phyloP scores from a whole-genome alignment of 2,329 filamentous ascomycete genomes.

The Zasmidium cellare region DNA sequence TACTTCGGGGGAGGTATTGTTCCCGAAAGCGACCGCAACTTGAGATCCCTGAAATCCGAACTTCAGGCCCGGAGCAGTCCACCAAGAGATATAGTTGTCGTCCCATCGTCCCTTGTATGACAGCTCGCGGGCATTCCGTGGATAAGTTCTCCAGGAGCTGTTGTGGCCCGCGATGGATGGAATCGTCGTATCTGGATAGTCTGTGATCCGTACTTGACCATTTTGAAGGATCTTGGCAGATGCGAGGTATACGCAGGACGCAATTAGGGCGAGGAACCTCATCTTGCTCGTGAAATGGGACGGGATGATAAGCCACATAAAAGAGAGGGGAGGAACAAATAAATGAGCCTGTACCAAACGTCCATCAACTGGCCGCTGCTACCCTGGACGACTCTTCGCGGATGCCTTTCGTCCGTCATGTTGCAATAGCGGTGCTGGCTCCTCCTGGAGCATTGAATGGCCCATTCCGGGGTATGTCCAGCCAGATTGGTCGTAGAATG shows the following conservation, averaged over 20 bases:
- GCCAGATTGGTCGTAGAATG: background rate
- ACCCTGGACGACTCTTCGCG: too few relatives aligned
- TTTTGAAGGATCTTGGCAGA: constrained; percentile 34
- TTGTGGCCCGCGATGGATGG: constrained; percentile 31
- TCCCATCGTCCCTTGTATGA: constrained; percentile 66
- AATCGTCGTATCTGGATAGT: constrained; percentile 43
- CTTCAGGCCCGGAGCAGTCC: constrained; percentile 52
- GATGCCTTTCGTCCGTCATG: background rate
- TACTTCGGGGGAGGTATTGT: constrained; percentile 50
- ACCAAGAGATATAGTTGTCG: constrained; percentile 58
- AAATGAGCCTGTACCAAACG: too few relatives aligned
- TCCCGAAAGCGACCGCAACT: constrained; percentile 57
- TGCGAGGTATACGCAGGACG: background rate
- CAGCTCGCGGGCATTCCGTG: constrained; percentile 54
- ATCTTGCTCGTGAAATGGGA: background rate
- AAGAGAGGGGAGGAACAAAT: background rate
- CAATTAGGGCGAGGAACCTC: background rate
- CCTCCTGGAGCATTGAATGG: background rate
- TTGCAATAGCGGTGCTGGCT: background rate
- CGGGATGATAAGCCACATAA: background rate
- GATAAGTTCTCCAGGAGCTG: constrained; percentile 49
- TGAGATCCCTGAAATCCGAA: constrained; percentile 57
- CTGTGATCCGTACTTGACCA: constrained; percentile 40
- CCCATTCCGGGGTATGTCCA: background rate
- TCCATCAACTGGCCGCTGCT: too few relatives aligned